Percentiles rank a stretch among this genome's conserved stretches.
These are phyloP conservation scores for Amanita molliuscula DNA, from an alignment of 768 basidiomycete species.

Conservation along the genomic window DNA sequence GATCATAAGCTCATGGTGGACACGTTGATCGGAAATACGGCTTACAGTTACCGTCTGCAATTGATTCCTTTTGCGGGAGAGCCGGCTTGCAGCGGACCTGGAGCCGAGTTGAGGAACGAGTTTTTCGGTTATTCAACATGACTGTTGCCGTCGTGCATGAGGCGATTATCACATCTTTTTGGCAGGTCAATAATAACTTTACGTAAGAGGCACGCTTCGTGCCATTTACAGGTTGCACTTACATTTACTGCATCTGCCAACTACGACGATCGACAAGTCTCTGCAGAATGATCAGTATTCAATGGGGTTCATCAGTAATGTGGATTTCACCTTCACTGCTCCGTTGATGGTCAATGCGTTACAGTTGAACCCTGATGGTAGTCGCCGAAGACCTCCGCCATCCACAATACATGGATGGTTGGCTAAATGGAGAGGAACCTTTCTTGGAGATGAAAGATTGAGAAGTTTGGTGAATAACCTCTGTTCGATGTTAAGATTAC, in stretches of 20 bases:
- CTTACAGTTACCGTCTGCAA: neutral
- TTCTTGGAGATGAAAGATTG: constrained; percentile 49
- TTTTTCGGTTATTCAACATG: no score
- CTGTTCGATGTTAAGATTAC: neutral
- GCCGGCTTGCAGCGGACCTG: neutral
- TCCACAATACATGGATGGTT: constrained; percentile 69
- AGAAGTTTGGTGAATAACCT: constrained; percentile 32
- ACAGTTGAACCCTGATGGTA: constrained; percentile 34
- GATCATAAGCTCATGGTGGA: neutral
- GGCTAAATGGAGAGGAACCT: constrained; percentile 68
- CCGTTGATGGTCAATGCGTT: constrained; percentile 4
- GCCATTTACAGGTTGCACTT: neutral
- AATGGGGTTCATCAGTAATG: constrained; percentile 37
- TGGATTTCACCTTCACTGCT: neutral
- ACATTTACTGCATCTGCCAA: neutral
- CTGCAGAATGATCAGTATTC: constrained; percentile 34
- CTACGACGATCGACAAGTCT: constrained; percentile 3
- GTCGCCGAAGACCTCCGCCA: constrained; percentile 36
- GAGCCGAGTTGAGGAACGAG: neutral
- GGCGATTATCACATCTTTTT: neutral
- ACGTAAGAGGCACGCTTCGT: neutral
- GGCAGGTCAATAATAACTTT: neutral
- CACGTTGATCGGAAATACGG: constrained; percentile 2
- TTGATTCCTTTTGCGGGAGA: neutral
- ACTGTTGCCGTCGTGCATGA: neutral